Percentiles rank a stretch among this genome's conserved stretches.
Conservation (phyloP, 2,329 filamentous ascomycete genomes). For the Botrytis deweyae region DNA sequence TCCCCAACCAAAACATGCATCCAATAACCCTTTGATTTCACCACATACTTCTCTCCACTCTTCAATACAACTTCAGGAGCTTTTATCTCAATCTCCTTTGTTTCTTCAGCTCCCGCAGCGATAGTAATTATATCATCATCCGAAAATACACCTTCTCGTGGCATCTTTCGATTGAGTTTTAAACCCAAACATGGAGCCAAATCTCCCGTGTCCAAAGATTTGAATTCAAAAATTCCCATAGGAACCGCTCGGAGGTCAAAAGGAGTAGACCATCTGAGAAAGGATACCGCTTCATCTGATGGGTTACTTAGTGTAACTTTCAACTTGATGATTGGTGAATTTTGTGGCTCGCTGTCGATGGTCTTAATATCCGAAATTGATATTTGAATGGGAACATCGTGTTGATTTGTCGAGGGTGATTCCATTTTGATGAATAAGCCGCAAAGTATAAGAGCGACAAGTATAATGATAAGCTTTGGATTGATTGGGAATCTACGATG, state of each 20-base stretch:
- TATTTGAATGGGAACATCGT: conserved; percentile 4
- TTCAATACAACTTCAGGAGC: conserved; percentile 36
- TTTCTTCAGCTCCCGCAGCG: conserved; percentile 31
- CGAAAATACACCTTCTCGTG: conserved; percentile 31
- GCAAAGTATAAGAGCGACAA: not conserved
- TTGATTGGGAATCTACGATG: not conserved
- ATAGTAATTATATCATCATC: conserved; percentile 39
- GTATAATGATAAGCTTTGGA: not conserved
- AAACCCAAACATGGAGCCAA: conserved; percentile 28
- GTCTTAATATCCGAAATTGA: not conserved
- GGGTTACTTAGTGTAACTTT: conserved; percentile 33
- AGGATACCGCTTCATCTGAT: conserved; percentile 35
- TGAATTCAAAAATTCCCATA: conserved; percentile 39
- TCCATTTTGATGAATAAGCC: conserved; percentile 7
- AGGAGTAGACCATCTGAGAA: conserved; percentile 43
- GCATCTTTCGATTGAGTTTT: conserved; percentile 38
- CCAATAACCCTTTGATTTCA: conserved; percentile 41
- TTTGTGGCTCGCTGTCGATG: not conserved
- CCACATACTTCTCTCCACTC: conserved; percentile 39
- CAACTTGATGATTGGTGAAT: conserved; percentile 15
- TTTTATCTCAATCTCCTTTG: conserved; percentile 32
- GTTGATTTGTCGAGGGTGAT: not conserved
- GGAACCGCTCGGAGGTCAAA: conserved; percentile 40
- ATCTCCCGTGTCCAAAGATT: conserved; percentile 23
- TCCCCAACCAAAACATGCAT: conserved; percentile 29